These are phyloP conservation scores for Aspergillus ellipticus DNA, from an alignment of 495 filamentous ascomycete species.

Conservation along the genomic window DNA sequence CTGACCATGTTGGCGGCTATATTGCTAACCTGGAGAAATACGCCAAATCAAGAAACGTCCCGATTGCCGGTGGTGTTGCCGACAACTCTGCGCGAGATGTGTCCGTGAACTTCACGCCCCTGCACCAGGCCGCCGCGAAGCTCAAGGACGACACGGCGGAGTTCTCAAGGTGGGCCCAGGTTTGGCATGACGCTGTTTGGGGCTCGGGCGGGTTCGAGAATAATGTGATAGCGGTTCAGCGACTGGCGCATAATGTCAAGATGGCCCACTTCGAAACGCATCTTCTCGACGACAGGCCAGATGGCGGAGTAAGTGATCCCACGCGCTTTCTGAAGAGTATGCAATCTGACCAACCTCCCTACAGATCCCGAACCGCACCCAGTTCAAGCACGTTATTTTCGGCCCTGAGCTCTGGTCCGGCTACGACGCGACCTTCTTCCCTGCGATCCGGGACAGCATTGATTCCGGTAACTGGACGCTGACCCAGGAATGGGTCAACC, in stretches of 20 bases:
- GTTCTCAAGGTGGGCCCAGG: conserved; percentile 70
- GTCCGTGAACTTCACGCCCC: conserved; percentile 51
- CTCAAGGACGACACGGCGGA: conserved; percentile 55
- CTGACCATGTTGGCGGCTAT: conserved; percentile 56
- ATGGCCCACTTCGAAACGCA: conserved; percentile 80
- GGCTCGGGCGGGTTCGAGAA: conserved; percentile 67
- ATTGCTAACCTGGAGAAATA: conserved; percentile 63
- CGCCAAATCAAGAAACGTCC: conserved; percentile 51
- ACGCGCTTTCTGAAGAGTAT: background rate
- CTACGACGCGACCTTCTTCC: conserved; percentile 75
- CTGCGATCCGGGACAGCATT: conserved; percentile 78
- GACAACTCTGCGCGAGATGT: conserved; percentile 13
- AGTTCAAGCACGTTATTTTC: conserved; percentile 92
- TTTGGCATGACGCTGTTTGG: conserved; percentile 67
- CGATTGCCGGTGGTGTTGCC: conserved; percentile 26
- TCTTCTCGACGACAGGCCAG: conserved; percentile 67
- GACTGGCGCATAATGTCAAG: conserved; percentile 64
- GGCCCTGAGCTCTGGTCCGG: conserved; percentile 78
- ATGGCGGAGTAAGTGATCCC: conserved; percentile 59
- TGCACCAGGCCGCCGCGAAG: conserved; percentile 57
- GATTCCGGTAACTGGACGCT: conserved; percentile 65
- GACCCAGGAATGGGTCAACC: conserved; percentile 67
- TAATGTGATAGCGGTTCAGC: conserved; percentile 56
- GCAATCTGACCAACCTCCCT: conserved; percentile 11
- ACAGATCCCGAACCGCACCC: conserved; percentile 80